Evolutionary conservation across 495 filamentous ascomycete species (phyloP).

Genomic region (Xylaria palmicola): DNA sequence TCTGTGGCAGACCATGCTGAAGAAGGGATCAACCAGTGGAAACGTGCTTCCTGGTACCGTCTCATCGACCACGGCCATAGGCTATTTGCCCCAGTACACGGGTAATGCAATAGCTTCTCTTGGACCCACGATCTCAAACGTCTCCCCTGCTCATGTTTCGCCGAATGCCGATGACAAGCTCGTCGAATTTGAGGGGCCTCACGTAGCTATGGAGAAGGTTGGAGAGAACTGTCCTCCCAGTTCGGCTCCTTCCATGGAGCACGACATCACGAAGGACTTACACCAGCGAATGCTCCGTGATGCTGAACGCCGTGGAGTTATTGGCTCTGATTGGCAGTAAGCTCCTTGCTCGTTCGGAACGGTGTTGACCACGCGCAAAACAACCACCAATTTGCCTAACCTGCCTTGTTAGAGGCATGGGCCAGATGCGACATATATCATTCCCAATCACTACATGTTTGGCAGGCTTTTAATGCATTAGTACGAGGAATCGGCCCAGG

Average conservation of each 20-base stretch:
- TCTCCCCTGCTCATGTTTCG: constrained; percentile 21
- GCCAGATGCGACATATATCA: not conserved
- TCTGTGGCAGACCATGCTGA: constrained; percentile 44
- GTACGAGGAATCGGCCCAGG: constrained; percentile 25
- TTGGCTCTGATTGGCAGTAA: constrained; percentile 32
- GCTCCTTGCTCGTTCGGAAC: not conserved
- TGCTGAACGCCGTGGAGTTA: constrained; percentile 28
- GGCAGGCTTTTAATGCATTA: constrained; percentile 28
- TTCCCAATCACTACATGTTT: constrained; percentile 21
- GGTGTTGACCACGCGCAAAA: not conserved
- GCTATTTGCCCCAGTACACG: constrained; percentile 45
- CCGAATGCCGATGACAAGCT: constrained; percentile 26
- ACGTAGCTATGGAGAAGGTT: constrained; percentile 31
- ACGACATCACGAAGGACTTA: constrained; percentile 23
- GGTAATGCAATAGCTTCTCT: constrained; percentile 45
- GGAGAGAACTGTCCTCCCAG: constrained; percentile 45
- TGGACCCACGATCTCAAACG: constrained; percentile 35
- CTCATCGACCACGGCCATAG: constrained; percentile 47
- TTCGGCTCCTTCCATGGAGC: constrained; percentile 28
- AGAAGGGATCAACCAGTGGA: constrained; percentile 40
- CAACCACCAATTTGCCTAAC: constrained; percentile 10
- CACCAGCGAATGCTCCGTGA: constrained; percentile 32
- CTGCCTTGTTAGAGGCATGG: not conserved
- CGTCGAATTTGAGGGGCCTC: constrained; percentile 23
- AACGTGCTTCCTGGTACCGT: constrained; percentile 38